Evolutionary conservation across 176 grass and related monocot species (phyloP).

Genomic region (Guadua angustifolia): DNA sequence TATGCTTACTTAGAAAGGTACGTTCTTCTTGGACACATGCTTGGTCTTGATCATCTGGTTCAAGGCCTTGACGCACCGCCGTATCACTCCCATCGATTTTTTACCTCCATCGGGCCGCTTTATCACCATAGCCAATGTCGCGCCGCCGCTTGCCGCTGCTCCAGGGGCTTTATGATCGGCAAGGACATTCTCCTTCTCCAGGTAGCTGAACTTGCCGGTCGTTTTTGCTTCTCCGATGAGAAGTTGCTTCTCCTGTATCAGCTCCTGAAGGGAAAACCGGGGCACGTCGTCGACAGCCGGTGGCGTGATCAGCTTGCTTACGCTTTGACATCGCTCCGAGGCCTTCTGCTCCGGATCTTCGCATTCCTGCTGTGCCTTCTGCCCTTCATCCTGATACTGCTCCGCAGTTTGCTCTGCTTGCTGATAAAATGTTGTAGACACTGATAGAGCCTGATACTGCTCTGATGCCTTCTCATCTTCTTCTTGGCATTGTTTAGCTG

Average conservation of each 20-base stretch:
- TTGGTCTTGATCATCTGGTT: slow-evolving; percentile 81
- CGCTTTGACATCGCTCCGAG: slow-evolving; percentile 3
- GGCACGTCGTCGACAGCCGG: slow-evolving; percentile 32
- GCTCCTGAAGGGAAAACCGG: slow-evolving; percentile 67
- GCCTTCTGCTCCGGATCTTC: slow-evolving; percentile 21
- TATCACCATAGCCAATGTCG: slow-evolving; percentile 51
- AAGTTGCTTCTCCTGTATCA: slow-evolving; percentile 73
- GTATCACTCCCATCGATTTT: slow-evolving; percentile 57
- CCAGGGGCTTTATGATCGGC: slow-evolving; percentile 23
- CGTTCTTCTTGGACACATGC: slow-evolving; percentile 65
- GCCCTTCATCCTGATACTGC: slow-evolving; percentile 9
- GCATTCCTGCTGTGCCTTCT: background rate
- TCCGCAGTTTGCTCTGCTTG: no score
- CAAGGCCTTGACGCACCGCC: slow-evolving; percentile 71
- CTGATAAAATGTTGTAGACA: no score
- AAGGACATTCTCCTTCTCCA: slow-evolving; percentile 27
- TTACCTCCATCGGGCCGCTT: slow-evolving; percentile 49
- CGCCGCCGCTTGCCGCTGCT: slow-evolving; percentile 21
- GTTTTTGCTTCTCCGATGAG: slow-evolving; percentile 48
- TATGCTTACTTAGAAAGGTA: slow-evolving; percentile 48
- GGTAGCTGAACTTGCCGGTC: background rate
- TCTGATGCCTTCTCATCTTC: no score
- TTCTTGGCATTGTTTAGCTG: no score
- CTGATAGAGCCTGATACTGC: no score
- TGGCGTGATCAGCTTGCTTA: slow-evolving; percentile 6